These are phyloP conservation scores for Bigelowiella natans DNA, from an alignment of 78 protist species.

Conservation along the genomic window DNA sequence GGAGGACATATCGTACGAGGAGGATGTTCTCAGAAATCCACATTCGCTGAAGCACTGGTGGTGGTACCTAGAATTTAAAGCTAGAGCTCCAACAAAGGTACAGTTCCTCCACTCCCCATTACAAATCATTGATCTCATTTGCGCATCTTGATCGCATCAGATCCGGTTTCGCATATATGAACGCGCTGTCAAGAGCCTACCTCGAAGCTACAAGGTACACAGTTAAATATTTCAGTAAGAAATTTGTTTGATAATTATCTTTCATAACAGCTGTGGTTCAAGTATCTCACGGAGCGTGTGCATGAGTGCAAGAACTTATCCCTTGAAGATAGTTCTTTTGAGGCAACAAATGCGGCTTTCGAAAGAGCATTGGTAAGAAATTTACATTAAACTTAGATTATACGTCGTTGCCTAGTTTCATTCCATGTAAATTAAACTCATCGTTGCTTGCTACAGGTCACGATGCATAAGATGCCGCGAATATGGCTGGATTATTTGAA, in stretches of 20 bases:
- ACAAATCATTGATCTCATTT: neutral
- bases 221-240: too few relatives aligned
- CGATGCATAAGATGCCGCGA: slow-evolving; percentile 93
- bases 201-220: slow-evolving; percentile 79
- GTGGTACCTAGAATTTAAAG: slow-evolving; percentile 11
- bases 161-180: slow-evolving; percentile 60
- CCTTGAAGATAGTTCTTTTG: slow-evolving; percentile 51
- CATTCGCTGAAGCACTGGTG: slow-evolving; percentile 27
- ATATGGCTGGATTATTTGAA: slow-evolving; percentile 86
- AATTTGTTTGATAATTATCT: neutral
- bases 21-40: slow-evolving; percentile 18
- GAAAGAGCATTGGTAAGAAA: neutral
- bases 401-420: too few relatives aligned
- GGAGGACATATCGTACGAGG: slow-evolving; percentile 25
- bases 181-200: slow-evolving; percentile 68
- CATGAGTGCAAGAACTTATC: neutral
- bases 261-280: neutral
- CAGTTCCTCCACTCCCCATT: neutral
- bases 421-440: too few relatives aligned
- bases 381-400: too few relatives aligned
- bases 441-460: neutral
- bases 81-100: neutral
- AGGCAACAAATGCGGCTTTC: slow-evolving; percentile 42
- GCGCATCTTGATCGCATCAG: neutral
- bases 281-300: neutral